Conservation (phyloP, 805 yeast genomes). For the Barnettozyma vustinii region DNA sequence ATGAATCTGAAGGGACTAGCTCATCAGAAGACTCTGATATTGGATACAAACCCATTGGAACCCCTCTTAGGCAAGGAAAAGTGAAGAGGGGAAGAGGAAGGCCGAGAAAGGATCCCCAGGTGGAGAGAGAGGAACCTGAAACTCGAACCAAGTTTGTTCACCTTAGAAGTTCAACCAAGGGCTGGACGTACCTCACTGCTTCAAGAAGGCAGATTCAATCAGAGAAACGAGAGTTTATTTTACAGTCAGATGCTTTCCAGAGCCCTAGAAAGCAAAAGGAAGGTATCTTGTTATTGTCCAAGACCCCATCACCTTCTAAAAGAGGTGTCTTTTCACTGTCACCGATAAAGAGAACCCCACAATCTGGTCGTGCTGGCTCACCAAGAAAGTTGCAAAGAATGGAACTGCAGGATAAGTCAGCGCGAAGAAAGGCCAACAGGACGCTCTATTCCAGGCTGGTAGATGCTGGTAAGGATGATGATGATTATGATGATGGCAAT, state of each 20-base stretch:
- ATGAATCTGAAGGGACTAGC: neutral
- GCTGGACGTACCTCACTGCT: constrained; percentile 2
- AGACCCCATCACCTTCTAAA: constrained; percentile 26
- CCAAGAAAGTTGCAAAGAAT: constrained; percentile 37
- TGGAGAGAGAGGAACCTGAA: constrained; percentile 3
- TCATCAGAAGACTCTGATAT: neutral
- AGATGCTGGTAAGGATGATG: constrained; percentile 26
- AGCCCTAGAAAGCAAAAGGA: constrained; percentile 26
- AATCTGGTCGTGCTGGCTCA: constrained; percentile 39
- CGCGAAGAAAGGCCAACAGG: constrained; percentile 41
- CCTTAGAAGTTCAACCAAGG: neutral
- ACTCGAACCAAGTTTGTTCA: constrained; percentile 9
- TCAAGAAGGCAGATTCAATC: constrained; percentile 1
- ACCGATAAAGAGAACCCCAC: constrained; percentile 29
- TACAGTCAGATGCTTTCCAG: constrained; percentile 21
- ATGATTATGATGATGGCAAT: constrained; percentile 24
- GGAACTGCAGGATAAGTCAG: constrained; percentile 36
- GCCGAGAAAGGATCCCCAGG: neutral
- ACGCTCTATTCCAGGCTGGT: constrained; percentile 18
- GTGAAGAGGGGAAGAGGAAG: neutral
- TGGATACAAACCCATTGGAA: neutral
- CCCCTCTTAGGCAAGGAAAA: neutral
- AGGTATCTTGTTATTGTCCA: constrained; percentile 19
- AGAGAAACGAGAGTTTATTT: constrained; percentile 7
- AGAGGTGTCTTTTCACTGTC: constrained; percentile 28